phyloP scores from a whole-genome alignment of 2,329 filamentous ascomycete genomes.

The Pyricularia sp. region DNA sequence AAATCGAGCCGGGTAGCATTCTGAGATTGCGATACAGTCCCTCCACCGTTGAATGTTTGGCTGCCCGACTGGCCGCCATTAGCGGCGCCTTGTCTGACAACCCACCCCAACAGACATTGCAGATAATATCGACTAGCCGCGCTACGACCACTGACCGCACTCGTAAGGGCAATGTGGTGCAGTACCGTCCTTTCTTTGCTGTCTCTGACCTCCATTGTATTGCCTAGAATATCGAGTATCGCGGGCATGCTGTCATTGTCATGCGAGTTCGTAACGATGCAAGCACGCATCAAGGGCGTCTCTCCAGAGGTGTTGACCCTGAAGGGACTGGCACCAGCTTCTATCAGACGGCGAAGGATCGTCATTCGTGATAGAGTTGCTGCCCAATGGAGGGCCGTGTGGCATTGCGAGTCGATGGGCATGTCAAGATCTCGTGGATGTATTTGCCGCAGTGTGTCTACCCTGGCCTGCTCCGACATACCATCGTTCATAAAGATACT shows the following conservation, averaged over 20 bases:
- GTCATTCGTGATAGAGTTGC: conserved; percentile 80
- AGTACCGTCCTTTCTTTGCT: conserved; percentile 81
- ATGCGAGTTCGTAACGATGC: conserved; percentile 85
- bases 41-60: conserved; percentile 11
- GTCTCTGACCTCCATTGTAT: conserved; percentile 83
- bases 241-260: conserved; percentile 86
- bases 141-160: conserved; percentile 84
- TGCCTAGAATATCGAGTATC: conserved; percentile 73
- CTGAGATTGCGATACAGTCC: neutral
- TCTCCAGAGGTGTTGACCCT: conserved; percentile 83
- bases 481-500: conserved; percentile 67
- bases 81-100: conserved; percentile 63
- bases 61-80: conserved; percentile 12
- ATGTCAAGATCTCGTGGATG: conserved; percentile 76
- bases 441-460: conserved; percentile 64
- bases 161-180: conserved; percentile 92
- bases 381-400: conserved; percentile 93
- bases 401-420: conserved; percentile 73
- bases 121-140: conserved; percentile 91
- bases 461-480: conserved; percentile 48
- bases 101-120: conserved; percentile 85
- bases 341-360: conserved; percentile 67
- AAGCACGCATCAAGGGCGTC: conserved; percentile 85
- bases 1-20: conserved; percentile 61
- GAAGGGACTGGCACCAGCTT: conserved; percentile 74